Evolutionary conservation across 345 rosid species (phyloP).

Genomic region (Nasturtium officinale): DNA sequence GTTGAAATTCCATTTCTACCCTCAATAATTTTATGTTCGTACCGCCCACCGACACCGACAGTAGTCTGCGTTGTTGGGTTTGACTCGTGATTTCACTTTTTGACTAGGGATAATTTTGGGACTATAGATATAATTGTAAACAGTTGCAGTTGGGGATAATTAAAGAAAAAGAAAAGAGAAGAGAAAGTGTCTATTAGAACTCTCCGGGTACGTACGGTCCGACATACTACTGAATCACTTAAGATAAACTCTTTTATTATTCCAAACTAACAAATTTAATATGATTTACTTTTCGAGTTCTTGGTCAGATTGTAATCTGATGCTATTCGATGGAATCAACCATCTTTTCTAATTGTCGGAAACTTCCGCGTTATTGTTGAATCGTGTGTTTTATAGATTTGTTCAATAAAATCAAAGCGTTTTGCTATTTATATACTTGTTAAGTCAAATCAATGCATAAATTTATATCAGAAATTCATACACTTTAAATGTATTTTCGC

Average conservation of each 20-base stretch:
- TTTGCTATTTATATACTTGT: background rate
- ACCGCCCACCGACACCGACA: constrained; percentile 46
- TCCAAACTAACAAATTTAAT: background rate
- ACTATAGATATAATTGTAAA: background rate
- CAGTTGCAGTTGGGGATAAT: background rate
- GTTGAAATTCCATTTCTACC: constrained; percentile 20
- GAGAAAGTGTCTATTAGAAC: constrained; percentile 28
- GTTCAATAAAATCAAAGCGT: background rate
- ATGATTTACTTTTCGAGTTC: constrained; percentile 11
- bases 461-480: background rate
- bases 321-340: constrained; percentile 33
- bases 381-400: background rate
- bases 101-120: constrained; percentile 31
- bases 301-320: constrained; percentile 39
- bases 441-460: background rate
- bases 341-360: constrained; percentile 35
- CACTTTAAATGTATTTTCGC: background rate
- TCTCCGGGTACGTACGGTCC: constrained; percentile 40
- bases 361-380: background rate
- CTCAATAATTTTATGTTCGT: background rate
- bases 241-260: constrained; percentile 24
- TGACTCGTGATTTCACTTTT: constrained; percentile 37
- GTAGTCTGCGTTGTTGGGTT: constrained; percentile 20
- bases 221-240: constrained; percentile 28
- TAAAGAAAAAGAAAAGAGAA: background rate